phyloP scores from a whole-genome alignment of 116 monocot genomes.

The Phalaenopsis hybrid region DNA sequence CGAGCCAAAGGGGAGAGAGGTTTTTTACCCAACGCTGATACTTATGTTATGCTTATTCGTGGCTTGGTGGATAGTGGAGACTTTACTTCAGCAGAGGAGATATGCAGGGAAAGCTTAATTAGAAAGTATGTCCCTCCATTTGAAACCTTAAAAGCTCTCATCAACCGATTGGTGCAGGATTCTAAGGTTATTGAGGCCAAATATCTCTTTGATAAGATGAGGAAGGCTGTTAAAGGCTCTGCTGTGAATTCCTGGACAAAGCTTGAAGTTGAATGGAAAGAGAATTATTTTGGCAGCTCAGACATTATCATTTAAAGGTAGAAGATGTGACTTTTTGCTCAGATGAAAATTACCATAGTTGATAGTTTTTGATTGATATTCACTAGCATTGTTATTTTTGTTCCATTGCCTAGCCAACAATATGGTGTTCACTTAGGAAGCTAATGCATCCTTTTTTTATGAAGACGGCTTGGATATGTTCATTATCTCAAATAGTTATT shows the following conservation, averaged over 20 bases:
- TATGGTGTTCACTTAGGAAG: background rate
- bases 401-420: background rate
- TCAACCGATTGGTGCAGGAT: conserved; percentile 30
- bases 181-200: conserved; percentile 31
- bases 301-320: background rate
- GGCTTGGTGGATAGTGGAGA: conserved; percentile 25
- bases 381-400: background rate
- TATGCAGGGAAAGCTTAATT: conserved; percentile 25
- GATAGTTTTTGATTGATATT: background rate
- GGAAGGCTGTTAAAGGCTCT: conserved; percentile 18
- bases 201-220: conserved; percentile 26
- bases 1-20: conserved; percentile 22
- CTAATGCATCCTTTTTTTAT: background rate
- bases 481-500: background rate
- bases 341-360: background rate
- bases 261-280: conserved; percentile 7
- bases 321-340: background rate
- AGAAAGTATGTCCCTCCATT: conserved; percentile 27
- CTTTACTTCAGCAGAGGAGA: conserved; percentile 15
- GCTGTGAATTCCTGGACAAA: conserved; percentile 34
- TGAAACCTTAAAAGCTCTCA: conserved; percentile 29
- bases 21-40: conserved; percentile 17
- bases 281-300: background rate
- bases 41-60: conserved; percentile 21
- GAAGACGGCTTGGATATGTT: background rate